Evolutionary conservation across 345 rosid genomes (phyloP).

Genomic region (Eucalyptus cladocalyx): DNA sequence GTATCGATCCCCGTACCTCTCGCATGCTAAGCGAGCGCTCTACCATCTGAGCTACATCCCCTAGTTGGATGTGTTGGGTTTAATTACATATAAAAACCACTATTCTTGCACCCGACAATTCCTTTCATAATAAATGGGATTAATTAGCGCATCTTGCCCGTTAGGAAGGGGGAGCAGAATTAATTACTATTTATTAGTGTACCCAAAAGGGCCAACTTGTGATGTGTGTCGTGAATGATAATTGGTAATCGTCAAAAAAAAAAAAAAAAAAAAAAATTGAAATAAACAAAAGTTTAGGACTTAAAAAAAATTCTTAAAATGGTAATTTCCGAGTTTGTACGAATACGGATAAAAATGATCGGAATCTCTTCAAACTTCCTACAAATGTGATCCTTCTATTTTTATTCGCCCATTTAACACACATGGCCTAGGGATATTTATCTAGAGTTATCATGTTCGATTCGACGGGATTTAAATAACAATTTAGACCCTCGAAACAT

Average conservation of each 20-base stretch:
- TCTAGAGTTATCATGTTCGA: not conserved
- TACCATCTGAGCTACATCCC: slow-evolving; percentile 79
- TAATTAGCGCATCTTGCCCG: not conserved
- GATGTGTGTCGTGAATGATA: not conserved
- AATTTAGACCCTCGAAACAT: not conserved
- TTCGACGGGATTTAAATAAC: not conserved
- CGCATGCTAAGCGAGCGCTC: slow-evolving; percentile 70
- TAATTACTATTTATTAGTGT: not conserved
- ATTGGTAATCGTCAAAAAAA: not conserved
- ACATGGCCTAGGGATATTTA: fast-evolving
- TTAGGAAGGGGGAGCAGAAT: not conserved
- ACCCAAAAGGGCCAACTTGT: not conserved
- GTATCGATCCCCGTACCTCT: slow-evolving; percentile 55
- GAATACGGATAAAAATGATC: not conserved
- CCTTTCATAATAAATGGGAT: not conserved
- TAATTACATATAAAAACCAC: fast-evolving
- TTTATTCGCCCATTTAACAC: not conserved
- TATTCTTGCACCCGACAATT: not conserved
- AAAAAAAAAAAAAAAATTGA: not conserved
- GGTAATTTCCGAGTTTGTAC: not conserved
- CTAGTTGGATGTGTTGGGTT: fast-evolving
- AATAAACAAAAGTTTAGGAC: not conserved
- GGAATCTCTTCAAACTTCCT: not conserved
- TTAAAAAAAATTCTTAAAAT: not conserved
- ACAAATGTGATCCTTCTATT: too few relatives aligned